These are phyloP conservation scores for Handroanthus guayacan DNA, from an alignment of 257 asterid genomes.

Conservation along the genomic window DNA sequence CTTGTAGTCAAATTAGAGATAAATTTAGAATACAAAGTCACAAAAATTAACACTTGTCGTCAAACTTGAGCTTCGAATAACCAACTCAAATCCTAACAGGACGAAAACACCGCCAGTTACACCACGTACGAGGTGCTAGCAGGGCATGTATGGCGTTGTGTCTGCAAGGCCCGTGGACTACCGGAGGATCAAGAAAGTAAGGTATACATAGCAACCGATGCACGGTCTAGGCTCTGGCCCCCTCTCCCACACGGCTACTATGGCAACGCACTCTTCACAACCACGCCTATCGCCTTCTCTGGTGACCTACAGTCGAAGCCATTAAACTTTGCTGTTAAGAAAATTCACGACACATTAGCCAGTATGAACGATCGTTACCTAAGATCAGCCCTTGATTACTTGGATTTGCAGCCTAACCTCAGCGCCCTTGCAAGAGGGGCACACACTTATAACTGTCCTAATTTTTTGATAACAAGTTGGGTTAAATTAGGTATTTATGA, in stretches of 20 bases:
- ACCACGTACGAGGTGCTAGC: constrained; percentile 74
- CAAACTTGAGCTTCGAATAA: too few species aligned
- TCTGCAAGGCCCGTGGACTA: constrained; percentile 61
- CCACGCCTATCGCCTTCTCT: constrained; percentile 50
- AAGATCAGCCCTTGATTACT: constrained; percentile 63
- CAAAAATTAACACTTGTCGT: too few species aligned
- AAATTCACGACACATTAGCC: constrained; percentile 55
- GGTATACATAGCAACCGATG: constrained; percentile 60
- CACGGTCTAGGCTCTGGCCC: constrained; percentile 57
- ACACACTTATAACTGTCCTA: constrained; percentile 55
- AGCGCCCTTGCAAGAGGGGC: constrained; percentile 51
- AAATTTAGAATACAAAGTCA: too few species aligned
- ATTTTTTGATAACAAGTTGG: constrained; percentile 69
- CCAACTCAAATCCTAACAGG: too few species aligned
- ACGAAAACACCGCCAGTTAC: constrained; percentile 27
- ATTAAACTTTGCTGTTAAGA: constrained; percentile 45
- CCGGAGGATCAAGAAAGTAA: constrained; percentile 58
- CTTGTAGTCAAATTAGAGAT: too few species aligned
- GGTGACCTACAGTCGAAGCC: constrained; percentile 61
- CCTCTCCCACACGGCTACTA: constrained; percentile 60
- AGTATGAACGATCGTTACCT: constrained; percentile 59
- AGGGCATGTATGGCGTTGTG: constrained; percentile 80
- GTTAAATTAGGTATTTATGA: constrained; percentile 63
- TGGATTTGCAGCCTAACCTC: constrained; percentile 61
- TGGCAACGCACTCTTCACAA: constrained; percentile 63